Base-by-base conservation (phyloP, 768 basidiomycete genomes). In the Sporobolomyces phaffii region DNA sequence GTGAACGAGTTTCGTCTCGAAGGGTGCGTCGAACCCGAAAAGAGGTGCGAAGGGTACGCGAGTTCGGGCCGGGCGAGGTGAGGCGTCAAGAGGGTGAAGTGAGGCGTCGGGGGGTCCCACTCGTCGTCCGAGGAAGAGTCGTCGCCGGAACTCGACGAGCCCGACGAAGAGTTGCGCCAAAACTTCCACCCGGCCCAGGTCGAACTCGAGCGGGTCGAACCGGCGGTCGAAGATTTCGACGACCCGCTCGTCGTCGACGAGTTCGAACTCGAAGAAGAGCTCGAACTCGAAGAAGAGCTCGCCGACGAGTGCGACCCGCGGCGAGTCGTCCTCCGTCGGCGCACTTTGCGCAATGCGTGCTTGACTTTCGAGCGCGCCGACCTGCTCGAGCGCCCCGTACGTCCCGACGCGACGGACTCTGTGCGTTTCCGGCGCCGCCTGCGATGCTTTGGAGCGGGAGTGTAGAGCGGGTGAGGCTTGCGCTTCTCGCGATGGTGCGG, bases 71-170 rank as follows among this genome's bases (percentile, higher is more conserved):
- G 64, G 26, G 64, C 20, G 44, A 75, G 70, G 38, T 63, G 53
- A 2, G 74, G 74, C 15, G 72, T 73, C 14, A 72, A 56, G 40
- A 74, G 65, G 8, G 68, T 73, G 50, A 69, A 73, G 45, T 72
- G 70, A 14, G 73, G 72, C 10, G 73, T 69, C 18, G 85, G 75
- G 43, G 84, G 84, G 14, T 81, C 80, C 14, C 79, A 76, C 64
- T 45, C 82, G 79, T 73, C 79, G 80, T 38, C 81, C 3, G 60
- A 54, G 26, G 76, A 47, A 81, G 83, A 72, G 26, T 33, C 45
- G 29, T 56, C 77, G 73, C 31, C 78, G 68, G 65, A 79, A 78
- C 40, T 79, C 79, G 65, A 80, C 80, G 61, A 81, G 73, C 71
- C 70, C 45, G 72, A 80, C 79, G 31, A 64, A 51, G 76, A 72